These are phyloP conservation scores for Trichoderma reesei DNA, from an alignment of 495 filamentous ascomycete genomes.

Conservation along the genomic window DNA sequence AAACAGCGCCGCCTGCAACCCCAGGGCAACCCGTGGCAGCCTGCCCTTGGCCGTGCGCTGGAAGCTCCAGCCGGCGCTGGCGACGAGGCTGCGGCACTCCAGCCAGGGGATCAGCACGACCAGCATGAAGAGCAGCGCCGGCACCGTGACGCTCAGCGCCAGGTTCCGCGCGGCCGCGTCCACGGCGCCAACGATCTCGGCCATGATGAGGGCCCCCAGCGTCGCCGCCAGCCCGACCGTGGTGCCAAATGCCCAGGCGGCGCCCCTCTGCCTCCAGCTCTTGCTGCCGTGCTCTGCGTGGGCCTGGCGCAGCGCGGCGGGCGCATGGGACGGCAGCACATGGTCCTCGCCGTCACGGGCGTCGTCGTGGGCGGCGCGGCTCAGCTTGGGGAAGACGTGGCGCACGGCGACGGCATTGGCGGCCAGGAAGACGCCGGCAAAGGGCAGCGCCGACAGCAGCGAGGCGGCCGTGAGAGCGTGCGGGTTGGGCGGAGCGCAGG, in stretches of 20 bases:
- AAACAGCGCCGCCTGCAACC: slow-evolving; percentile 48
- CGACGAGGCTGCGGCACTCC: slow-evolving; percentile 57
- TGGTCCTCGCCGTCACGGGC: slow-evolving; percentile 38
- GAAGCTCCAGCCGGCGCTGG: slow-evolving; percentile 49
- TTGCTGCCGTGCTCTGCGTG: slow-evolving; percentile 40
- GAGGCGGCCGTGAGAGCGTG: slow-evolving; percentile 20
- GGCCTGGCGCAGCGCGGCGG: slow-evolving; percentile 34
- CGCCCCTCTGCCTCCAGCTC: slow-evolving; percentile 40
- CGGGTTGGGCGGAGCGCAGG: slow-evolving; percentile 21
- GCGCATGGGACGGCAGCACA: slow-evolving; percentile 43
- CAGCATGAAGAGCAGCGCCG: slow-evolving; percentile 53
- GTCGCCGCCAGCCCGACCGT: slow-evolving; percentile 66
- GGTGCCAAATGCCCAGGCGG: slow-evolving; percentile 54
- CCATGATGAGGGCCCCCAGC: slow-evolving; percentile 63
- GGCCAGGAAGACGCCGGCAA: slow-evolving; percentile 51
- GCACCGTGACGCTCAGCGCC: slow-evolving; percentile 55
- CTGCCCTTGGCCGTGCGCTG: slow-evolving; percentile 38
- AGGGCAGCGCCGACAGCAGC: slow-evolving; percentile 31
- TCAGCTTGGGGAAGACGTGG: slow-evolving; percentile 55
- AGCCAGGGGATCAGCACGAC: slow-evolving; percentile 61
- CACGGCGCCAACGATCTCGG: slow-evolving; percentile 66
- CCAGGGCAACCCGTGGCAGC: slow-evolving; percentile 42
- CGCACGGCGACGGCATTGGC: slow-evolving; percentile 46
- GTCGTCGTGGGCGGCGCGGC: slow-evolving; percentile 34
- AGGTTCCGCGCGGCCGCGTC: slow-evolving; percentile 49